Base-by-base conservation (phyloP, 164 flowering plant species). In the Amborella trichopoda region DNA sequence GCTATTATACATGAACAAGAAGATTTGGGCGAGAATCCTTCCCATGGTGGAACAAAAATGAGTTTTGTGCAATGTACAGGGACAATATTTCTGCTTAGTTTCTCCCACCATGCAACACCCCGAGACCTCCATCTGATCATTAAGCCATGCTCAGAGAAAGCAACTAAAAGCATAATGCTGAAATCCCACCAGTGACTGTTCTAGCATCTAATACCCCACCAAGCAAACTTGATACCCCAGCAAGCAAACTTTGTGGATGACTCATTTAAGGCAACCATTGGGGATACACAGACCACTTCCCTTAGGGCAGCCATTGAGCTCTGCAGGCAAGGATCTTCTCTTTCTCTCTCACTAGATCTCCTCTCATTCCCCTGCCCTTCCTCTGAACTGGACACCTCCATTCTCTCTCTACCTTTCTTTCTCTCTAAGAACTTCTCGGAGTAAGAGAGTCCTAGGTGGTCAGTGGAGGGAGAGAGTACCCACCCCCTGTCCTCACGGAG, bases 61-160 rank as follows among this genome's bases (percentile, higher is more conserved):
- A 90, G 55, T 65, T 90, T 86, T 49, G 94, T 90, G 70, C 90
- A 90, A 30, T 86, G 94, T 4, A 81, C 82, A 55, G 96, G 94
- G 53, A 62, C 74, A 18, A 73, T 56, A 53, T 61, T 90, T 40
- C 93, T 68, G 61, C 81, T 81, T 48, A 90, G 79, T 64, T 81
- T 90, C 68, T 90, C 98, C 96, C 96, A 90, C 96, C 96, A 86
- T 17, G 61, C 87, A 54, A 89, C 76, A 72, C 87, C 96, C 51
- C 86, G 41, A 28, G 98, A 90, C 96, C 98, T 86, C 98, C 98
- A 90, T 65, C 98, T 76, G 56, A 87, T 81, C 86, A 83, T 81
- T 70, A 86, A 62, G 8, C 96, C 98, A 66, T 81, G 73, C 68
- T 86, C 98, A 34, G 96, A 86, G 52, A 90, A 90, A 50, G 98